Evolutionary conservation across 208 protist species (phyloP), one percentile per base, ranked within the genome.

Genomic region (Leishmania turanica): DNA sequence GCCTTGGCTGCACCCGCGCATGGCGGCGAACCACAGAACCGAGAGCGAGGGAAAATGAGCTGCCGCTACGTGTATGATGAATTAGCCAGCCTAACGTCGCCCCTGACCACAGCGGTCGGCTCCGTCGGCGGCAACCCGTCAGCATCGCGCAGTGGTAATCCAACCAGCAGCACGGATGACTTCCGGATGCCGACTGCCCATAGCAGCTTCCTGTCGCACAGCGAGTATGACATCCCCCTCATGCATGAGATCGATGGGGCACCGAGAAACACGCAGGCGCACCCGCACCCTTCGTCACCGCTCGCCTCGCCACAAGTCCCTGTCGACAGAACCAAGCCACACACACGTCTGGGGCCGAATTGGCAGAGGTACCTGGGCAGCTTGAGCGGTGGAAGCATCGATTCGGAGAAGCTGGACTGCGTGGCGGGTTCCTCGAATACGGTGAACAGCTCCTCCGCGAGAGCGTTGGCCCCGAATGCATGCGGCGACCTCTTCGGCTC

Each of bases 41-140:
- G 24, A 1, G 21, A 8, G 47, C 24, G 31, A 56, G 9, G 9
- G 31, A 2, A 49, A 17, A 75, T 75, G 34, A 49, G 34, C 53
- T 37, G 21, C 15, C 27, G 19, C 13, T 78, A 75, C 65, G 42
- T 56, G 15, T 74, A 64, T 56, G 65, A 83, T 68, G 65, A 34
- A 42, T 58, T 27, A 51, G 73, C 54, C 8, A 31, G 9, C 40
- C n/a, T 69, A n/a, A 9, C 19, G n/a, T 68, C 66, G 27, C 80
- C 65, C 11, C 47, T 66, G 4, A 19, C 24, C 47, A 51, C 24
- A 4, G 24, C 51, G 5, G n/a, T 45, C 5, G n/a, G 9, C 34
- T 54, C 72, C 58, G n/a, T 65, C 72, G 31, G 37, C 9, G 62
- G 72, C 31, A 78, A 54, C n/a, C 45, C 40, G 51, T 75, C 37